phyloP scores from a whole-genome alignment of 768 basidiomycete species.

The Tephrocybe sp. region DNA sequence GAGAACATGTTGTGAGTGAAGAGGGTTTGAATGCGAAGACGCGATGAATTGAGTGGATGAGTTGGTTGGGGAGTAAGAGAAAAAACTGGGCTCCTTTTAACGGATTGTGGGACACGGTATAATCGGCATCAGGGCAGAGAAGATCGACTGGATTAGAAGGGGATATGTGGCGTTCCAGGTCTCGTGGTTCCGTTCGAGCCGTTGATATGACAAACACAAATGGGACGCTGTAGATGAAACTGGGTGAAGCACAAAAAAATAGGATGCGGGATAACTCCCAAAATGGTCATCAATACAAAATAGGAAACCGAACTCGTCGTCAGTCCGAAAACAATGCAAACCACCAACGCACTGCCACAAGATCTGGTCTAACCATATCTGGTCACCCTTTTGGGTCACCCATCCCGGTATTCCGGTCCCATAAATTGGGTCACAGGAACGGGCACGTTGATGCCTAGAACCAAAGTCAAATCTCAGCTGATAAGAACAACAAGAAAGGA shows the following conservation, averaged over 20 bases:
- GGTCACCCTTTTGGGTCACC: constrained; percentile 15
- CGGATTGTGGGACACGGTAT: constrained; percentile 15
- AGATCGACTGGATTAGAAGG: constrained; percentile 25
- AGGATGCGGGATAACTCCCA: constrained; percentile 17
- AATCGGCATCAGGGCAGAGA: constrained; percentile 26
- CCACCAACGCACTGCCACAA: constrained; percentile 8
- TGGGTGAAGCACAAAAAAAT: constrained; percentile 2
- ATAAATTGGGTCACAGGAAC: constrained; percentile 17
- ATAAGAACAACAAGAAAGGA: not conserved
- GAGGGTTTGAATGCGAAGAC: constrained; percentile 12
- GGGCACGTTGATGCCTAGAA: constrained; percentile 7
- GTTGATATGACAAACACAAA: constrained; percentile 35
- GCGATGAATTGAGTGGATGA: constrained; percentile 14
- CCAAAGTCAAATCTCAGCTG: constrained; percentile 13
- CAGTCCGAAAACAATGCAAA: constrained; percentile 13
- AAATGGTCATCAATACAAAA: constrained; percentile 14
- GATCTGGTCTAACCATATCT: constrained; percentile 7
- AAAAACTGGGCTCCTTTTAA: constrained; percentile 33
- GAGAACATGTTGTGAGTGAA: constrained; percentile 27
- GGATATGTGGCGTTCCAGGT: constrained; percentile 31
- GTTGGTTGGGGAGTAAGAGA: constrained; percentile 22
- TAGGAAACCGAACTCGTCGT: constrained; percentile 15
- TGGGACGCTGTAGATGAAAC: constrained; percentile 7
- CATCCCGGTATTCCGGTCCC: constrained; percentile 30
- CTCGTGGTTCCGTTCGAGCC: constrained; percentile 38